Conservation (phyloP, 371 early-diverging fungal genomes). For the Actinomucor elegans region DNA sequence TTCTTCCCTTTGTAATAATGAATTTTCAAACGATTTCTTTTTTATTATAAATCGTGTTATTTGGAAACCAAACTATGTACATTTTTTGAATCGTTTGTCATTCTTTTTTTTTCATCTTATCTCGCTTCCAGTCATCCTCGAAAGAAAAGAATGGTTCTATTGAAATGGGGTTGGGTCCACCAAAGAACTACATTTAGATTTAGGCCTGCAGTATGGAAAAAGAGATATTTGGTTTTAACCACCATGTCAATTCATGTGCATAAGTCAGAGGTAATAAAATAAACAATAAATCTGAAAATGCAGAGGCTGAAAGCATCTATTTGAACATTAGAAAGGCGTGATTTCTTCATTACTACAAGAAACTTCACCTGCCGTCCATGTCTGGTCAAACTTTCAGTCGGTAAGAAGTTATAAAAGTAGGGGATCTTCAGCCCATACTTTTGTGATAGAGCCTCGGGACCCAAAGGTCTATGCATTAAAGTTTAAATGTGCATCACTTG, state of each 20-base stretch:
- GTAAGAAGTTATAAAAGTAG: not conserved
- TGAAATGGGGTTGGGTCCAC: slow-evolving; percentile 12
- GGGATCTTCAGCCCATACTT: not conserved
- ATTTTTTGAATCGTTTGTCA: no score
- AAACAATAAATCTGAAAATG: no score
- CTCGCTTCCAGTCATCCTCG: no score
- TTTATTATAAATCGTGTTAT: no score
- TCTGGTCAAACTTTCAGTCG: not conserved
- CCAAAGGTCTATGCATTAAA: not conserved
- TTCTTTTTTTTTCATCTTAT: no score
- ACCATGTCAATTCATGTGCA: slow-evolving; percentile 12
- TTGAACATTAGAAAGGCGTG: not conserved
- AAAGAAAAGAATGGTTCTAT: no score
- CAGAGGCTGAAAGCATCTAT: no score
- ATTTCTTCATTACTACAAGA: slow-evolving; percentile 1
- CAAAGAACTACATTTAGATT: not conserved
- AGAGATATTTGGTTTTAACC: slow-evolving; percentile 3
- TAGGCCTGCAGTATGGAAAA: slow-evolving; percentile 6
- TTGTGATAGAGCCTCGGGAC: slow-evolving; percentile 1
- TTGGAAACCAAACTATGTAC: no score
- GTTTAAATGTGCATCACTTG: not conserved
- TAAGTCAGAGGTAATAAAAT: slow-evolving; percentile 6
- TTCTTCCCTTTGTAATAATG: no score
- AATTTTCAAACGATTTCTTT: no score
- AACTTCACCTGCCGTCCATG: not conserved